Evolutionary conservation across 1,284 basidiomycete genomes (phyloP), one percentile per base, ranked within the genome.

Genomic region (Mycena citricolor): DNA sequence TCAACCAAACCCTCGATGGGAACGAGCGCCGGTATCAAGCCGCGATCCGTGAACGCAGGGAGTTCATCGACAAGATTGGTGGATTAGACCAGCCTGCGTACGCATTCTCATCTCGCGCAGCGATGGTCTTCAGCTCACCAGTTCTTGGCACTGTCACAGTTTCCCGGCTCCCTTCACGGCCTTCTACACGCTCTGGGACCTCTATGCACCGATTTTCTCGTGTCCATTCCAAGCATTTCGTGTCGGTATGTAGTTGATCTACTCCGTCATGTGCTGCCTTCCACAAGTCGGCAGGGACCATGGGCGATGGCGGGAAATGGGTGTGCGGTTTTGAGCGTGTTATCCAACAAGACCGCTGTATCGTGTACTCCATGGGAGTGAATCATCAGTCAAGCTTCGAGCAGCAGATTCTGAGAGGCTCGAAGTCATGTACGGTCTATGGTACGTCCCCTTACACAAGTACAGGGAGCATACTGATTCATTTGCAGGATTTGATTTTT

Each of bases 331-430:
- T 51, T 5, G 33, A 48, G 33, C 49, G 49, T 19, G 49, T 39
- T 10, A 32, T 33, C 37, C 63, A 74, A 39, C 80, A 82, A 60
- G 64, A 59, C 14, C 67, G 79, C 45, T 51, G 49, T 34, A 33
- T 51, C 17, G 24, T 51, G 20, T 51, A 47, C 30, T 47, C 45
- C n/a, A 51, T 51, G 49, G 49, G 49, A 8, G 49, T 51, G 4
- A 45, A 51, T 23, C 34, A 39, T 8, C 39, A 51, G 33, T 47
- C 45, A 16, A 47, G 41, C 26, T 51, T 51, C 21, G 49, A 51
- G 42, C 45, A 47, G 21, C 41, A 44, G n/a, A 31, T 44, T 6
- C 19, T 46, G 28, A n/a, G n/a, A n/a, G n/a, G n/a, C n/a, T n/a
- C n/a, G n/a, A n/a, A n/a, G n/a, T n/a, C n/a, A n/a, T n/a, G n/a